A percentile compares a stretch with the other conserved stretches of the same genome.
Conservation (phyloP, 2,329 filamentous ascomycete species). For the Rhynchosporium graminicola region DNA sequence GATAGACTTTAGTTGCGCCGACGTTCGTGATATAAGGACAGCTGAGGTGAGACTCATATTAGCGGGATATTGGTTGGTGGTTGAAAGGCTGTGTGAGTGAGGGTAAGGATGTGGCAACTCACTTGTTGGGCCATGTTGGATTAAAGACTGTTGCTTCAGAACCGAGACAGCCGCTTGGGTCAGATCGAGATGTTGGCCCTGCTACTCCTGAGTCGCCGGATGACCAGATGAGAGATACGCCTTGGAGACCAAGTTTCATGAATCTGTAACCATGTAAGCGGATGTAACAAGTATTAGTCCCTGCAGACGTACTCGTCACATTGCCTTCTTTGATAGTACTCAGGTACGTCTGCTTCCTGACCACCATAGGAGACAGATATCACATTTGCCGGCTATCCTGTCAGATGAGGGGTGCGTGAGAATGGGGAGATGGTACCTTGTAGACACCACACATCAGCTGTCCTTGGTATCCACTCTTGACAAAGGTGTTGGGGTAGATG, state of each 20-base stretch:
- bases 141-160: slow-evolving; percentile 52
- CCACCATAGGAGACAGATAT: slow-evolving; percentile 20
- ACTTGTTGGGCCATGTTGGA: slow-evolving; percentile 48
- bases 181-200: slow-evolving; percentile 36
- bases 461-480: slow-evolving; percentile 40
- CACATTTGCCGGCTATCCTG: slow-evolving; percentile 12
- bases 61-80: not conserved
- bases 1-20: slow-evolving; percentile 30
- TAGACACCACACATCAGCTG: slow-evolving; percentile 44
- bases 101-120: slow-evolving; percentile 51
- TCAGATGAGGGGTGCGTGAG: not conserved
- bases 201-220: slow-evolving; percentile 49
- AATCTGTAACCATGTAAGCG: slow-evolving; percentile 21
- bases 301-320: slow-evolving; percentile 46
- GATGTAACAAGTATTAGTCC: too few species aligned
- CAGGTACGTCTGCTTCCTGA: slow-evolving; percentile 51
- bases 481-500: slow-evolving; percentile 30
- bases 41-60: slow-evolving; percentile 26
- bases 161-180: slow-evolving; percentile 39
- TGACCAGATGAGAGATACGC: slow-evolving; percentile 48
- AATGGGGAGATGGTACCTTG: slow-evolving; percentile 21
- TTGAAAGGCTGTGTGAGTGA: slow-evolving; percentile 52
- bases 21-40: slow-evolving; percentile 40
- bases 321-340: slow-evolving; percentile 53
- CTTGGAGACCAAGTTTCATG: slow-evolving; percentile 53